These are phyloP conservation scores for Cadophora sp. DNA, from an alignment of 2,329 filamentous ascomycete genomes.

Conservation along the genomic window DNA sequence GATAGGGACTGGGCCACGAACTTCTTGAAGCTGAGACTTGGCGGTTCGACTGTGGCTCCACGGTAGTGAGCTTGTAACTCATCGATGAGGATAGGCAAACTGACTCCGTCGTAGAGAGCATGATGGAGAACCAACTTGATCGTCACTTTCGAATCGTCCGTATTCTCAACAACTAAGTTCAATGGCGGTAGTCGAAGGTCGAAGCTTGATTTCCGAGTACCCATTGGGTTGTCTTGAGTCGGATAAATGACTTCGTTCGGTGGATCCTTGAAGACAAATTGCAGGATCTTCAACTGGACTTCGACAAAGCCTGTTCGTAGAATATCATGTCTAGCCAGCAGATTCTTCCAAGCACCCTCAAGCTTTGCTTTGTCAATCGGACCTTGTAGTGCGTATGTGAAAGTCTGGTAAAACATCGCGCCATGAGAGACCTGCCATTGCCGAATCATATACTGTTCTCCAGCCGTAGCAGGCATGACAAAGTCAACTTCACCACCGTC, in stretches of 20 bases:
- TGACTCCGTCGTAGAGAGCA: constrained; percentile 86
- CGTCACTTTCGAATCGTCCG: not conserved
- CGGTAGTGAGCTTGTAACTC: constrained; percentile 55
- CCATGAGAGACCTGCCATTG: constrained; percentile 75
- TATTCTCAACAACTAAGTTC: constrained; percentile 36
- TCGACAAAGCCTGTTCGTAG: constrained; percentile 70
- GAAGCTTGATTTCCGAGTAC: constrained; percentile 12
- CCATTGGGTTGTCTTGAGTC: constrained; percentile 13
- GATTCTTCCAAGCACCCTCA: constrained; percentile 63
- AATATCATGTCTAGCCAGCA: constrained; percentile 65
- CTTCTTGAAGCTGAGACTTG: constrained; percentile 32
- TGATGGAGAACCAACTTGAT: constrained; percentile 75
- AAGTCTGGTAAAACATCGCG: constrained; percentile 74
- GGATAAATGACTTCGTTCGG: constrained; percentile 46
- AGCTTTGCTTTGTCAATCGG: constrained; percentile 51
- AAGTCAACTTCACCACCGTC: constrained; percentile 51
- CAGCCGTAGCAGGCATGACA: constrained; percentile 73
- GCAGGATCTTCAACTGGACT: constrained; percentile 62
- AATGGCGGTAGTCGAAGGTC: constrained; percentile 38
- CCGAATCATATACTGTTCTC: constrained; percentile 82
- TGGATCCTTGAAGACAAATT: constrained; percentile 60
- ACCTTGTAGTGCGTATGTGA: constrained; percentile 63
- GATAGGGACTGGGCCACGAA: constrained; percentile 52
- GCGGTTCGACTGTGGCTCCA: constrained; percentile 22
- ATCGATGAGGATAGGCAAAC: constrained; percentile 68